A percentile compares a stretch with the other conserved stretches of the same genome.
phyloP scores from a whole-genome alignment of 441 rosid species.

The Erodium texanum region DNA sequence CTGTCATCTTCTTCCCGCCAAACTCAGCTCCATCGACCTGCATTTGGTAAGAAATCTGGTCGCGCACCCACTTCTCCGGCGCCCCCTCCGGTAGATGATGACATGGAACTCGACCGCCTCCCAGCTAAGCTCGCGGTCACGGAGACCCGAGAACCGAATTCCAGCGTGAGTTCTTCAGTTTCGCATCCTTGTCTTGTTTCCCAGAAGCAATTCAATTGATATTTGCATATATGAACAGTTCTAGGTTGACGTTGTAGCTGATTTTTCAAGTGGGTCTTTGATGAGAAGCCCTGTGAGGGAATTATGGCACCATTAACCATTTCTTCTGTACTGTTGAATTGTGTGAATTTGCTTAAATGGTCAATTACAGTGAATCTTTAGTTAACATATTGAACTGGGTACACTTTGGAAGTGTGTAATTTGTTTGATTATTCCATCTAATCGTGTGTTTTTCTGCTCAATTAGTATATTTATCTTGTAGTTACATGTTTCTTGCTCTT shows the following conservation, averaged over 20 bases:
- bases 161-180: slow-evolving; percentile 41
- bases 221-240: background rate
- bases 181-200: too few species aligned
- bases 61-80: slow-evolving; percentile 25
- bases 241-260: background rate
- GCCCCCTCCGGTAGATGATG: slow-evolving; percentile 15
- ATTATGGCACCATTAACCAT: too few species aligned
- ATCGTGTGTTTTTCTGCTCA: background rate
- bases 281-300: too few species aligned
- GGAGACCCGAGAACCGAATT: slow-evolving; percentile 52
- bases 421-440: background rate
- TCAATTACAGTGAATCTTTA: background rate
- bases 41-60: slow-evolving; percentile 14
- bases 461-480: background rate
- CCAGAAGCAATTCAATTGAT: background rate
- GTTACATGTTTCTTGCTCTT: background rate
- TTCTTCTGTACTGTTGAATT: background rate
- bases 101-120: slow-evolving; percentile 35
- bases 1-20: slow-evolving; percentile 27
- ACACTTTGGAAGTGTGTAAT: background rate
- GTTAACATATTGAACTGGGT: background rate
- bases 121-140: slow-evolving; percentile 61
- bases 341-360: background rate
- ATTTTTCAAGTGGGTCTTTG: background rate
- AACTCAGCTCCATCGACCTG: slow-evolving; percentile 19